Percentiles rank a stretch among this genome's conserved stretches.
Conservation (phyloP, 2,329 filamentous ascomycete genomes). For the Diaporthe sp. region DNA sequence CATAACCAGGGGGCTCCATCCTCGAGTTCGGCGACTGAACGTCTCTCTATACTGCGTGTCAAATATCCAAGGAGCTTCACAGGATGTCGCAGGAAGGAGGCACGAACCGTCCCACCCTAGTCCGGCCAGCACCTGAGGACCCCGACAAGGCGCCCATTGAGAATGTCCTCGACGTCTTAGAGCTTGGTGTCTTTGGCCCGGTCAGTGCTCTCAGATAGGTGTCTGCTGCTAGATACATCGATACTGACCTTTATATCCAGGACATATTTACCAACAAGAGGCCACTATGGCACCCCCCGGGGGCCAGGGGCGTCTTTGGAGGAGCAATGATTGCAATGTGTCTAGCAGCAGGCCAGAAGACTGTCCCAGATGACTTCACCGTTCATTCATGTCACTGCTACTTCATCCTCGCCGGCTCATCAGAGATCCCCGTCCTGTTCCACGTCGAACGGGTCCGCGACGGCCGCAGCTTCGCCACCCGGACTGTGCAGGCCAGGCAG, state of each 20-base stretch:
- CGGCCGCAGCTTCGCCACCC: conserved; percentile 88
- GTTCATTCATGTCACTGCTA: conserved; percentile 99
- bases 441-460: conserved; percentile 95
- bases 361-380: conserved; percentile 83
- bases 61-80: neutral
- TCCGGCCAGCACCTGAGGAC: conserved; percentile 81
- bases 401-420: conserved; percentile 92
- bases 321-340: conserved; percentile 94
- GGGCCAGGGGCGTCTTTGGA: conserved; percentile 93
- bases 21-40: neutral
- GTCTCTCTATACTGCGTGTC: neutral
- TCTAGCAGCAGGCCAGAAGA: conserved; percentile 88
- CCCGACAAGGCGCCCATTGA: conserved; percentile 84
- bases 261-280: conserved; percentile 92
- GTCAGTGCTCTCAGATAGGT: conserved; percentile 59
- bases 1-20: neutral
- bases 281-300: conserved; percentile 90
- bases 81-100: conserved; percentile 34
- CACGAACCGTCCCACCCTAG: conserved; percentile 65
- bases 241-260: conserved; percentile 53
- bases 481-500: conserved; percentile 96
- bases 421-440: conserved; percentile 88
- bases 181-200: conserved; percentile 80
- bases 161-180: conserved; percentile 88
- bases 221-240: neutral